These are phyloP conservation scores for Tetragonia tetragonoides DNA, from an alignment of 148 eudicot species.

Conservation along the genomic window DNA sequence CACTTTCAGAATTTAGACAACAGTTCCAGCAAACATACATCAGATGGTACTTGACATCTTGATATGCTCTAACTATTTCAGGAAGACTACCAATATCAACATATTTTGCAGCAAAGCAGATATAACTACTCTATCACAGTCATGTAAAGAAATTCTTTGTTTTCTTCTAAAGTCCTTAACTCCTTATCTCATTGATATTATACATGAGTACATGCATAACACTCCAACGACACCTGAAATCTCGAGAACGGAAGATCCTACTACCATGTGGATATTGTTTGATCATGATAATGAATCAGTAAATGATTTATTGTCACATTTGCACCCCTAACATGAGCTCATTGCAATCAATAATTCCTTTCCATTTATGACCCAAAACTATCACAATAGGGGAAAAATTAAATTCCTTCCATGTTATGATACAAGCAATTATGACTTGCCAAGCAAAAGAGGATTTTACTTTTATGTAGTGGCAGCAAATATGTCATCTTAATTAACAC, in stretches of 20 bases:
- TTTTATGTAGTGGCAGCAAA: neutral
- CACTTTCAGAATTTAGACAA: neutral
- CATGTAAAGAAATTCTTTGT: neutral
- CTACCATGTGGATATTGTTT: too few species aligned
- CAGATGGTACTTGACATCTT: neutral
- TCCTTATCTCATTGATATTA: neutral
- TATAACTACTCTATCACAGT: neutral
- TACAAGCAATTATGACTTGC: neutral
- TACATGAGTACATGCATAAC: too few species aligned
- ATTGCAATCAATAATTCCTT: neutral
- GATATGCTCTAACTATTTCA: neutral
- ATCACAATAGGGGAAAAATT: neutral
- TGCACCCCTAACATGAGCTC: neutral
- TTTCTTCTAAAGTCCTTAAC: neutral
- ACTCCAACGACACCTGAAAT: too few species aligned
- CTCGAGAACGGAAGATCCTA: too few species aligned
- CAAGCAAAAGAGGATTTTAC: neutral
- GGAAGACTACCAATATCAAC: neutral
- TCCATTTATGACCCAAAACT: neutral
- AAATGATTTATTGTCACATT: neutral
- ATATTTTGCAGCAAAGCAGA: neutral
- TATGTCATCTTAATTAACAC: neutral
- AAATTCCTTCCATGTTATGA: neutral
- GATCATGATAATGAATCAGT: neutral
- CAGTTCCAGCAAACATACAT: neutral